Base-by-base conservation (phyloP, 805 yeast genomes). In the Saccharomycopsis selenospora region DNA sequence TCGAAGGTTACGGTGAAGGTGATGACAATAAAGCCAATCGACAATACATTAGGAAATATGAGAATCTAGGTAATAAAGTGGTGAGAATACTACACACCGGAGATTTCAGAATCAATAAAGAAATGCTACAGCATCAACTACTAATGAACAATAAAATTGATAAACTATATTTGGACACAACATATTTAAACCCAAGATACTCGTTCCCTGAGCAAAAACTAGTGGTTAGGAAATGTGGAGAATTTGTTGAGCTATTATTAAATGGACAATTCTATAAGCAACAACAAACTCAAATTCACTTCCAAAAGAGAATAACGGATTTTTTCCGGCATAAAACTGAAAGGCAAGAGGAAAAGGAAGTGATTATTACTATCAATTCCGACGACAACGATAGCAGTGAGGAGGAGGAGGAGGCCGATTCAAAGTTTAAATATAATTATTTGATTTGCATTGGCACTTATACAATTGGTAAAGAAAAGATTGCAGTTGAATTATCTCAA, bases 391-490 rank as follows among this genome's bases (percentile, higher is more conserved):
- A 2, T 24, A 33, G 20, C 18, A 25, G 17, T 14, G 38, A 33
- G 10, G 38, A 33, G 17, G 38, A 33, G 17, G 38, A 4, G 8
- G 24, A 42, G 22, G 13, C 47, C 4, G 18, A 29, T 13, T 48
- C 42, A 27, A 49, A 40, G 36, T 54, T 20, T 17, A 55, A 45
- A 10, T 51, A 67, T 49, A 69, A 71, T 48, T 70, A 73, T 51
- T 64, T 85, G 51, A 74, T 82, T 6, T 67, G 85, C 7, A 80
- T 93, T 13, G 98, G 98, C 0, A 81, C 96, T 0, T 93, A 93
- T 62, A 77, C 90, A 2, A 89, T 93, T 33, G 99, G 99, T 2
- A 93, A 93, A 61, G 99, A 93, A 61, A 76, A 82, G 49, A 62
- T 93, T 25, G 97, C 96, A 0, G 63, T 86, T 5, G 68, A 76